Evolutionary conservation across 2,329 filamentous ascomycete genomes (phyloP).

Genomic region (Ophiostoma himal-ulmi): DNA sequence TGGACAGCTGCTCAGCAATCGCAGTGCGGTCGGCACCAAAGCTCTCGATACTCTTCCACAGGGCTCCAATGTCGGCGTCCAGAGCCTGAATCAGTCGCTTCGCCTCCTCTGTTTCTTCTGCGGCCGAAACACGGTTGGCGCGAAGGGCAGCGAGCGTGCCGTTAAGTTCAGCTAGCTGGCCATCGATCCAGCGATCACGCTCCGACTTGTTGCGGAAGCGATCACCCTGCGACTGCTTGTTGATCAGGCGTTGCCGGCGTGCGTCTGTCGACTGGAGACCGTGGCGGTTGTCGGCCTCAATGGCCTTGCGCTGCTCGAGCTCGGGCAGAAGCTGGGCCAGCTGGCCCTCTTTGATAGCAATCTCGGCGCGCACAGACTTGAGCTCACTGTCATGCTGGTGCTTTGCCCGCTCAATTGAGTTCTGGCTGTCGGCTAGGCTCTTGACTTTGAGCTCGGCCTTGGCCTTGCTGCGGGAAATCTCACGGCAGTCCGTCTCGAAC

Average conservation of each 20-base stretch:
- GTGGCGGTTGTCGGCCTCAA: slow-evolving; percentile 65
- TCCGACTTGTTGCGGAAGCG: slow-evolving; percentile 85
- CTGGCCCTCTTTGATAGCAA: slow-evolving; percentile 69
- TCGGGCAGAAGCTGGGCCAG: slow-evolving; percentile 69
- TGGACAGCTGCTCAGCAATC: slow-evolving; percentile 67
- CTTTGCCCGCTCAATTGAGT: slow-evolving; percentile 66
- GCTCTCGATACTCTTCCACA: slow-evolving; percentile 74
- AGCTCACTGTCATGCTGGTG: slow-evolving; percentile 66
- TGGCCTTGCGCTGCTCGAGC: slow-evolving; percentile 65
- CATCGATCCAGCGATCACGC: slow-evolving; percentile 74
- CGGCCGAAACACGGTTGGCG: slow-evolving; percentile 74
- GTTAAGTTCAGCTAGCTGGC: slow-evolving; percentile 75
- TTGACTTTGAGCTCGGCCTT: slow-evolving; percentile 83
- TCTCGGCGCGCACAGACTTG: slow-evolving; percentile 64
- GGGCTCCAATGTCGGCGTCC: slow-evolving; percentile 61
- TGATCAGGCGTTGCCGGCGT: slow-evolving; percentile 70
- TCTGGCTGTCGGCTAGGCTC: slow-evolving; percentile 74
- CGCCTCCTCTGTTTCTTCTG: slow-evolving; percentile 62
- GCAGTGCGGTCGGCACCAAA: slow-evolving; percentile 68
- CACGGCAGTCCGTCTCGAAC: slow-evolving; percentile 81
- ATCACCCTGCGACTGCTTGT: slow-evolving; percentile 83
- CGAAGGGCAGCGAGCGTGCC: slow-evolving; percentile 72
- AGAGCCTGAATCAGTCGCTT: slow-evolving; percentile 43
- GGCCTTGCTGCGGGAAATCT: slow-evolving; percentile 71
- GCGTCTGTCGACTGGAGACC: slow-evolving; percentile 72